Base-by-base conservation (phyloP, 495 filamentous ascomycete genomes). In the Penicillium verhagenii region DNA sequence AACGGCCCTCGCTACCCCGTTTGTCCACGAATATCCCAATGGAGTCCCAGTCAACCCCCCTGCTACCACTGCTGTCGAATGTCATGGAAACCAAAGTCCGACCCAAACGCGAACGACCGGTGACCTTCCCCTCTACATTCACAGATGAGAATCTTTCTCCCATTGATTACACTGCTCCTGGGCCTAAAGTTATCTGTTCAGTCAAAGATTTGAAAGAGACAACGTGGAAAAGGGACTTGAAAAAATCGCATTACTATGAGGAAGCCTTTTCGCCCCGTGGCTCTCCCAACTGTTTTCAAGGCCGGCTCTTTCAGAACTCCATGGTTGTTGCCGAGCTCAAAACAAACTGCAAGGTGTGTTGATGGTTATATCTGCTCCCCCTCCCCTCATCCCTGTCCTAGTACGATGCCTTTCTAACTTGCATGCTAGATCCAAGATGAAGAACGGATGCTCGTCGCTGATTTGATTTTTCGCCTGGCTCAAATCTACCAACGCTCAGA, bases 261-360 rank as follows among this genome's bases (percentile, higher is more conserved):
- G 85, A 86, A 19, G 72, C 73, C 14, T 87, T 90, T 58, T 72
- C 73, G 7, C 64, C 77, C 45, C 80, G 83, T 53, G 80, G 82
- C 52, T 66, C 71, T 3, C 62, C 66, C 50, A 61, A 72, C n/a
- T 74, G 80, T 9, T 78, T 82, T 9, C 75, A 75, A 52, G 82
- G 88, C 40, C 77, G 82, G 25, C 71, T 90, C 19, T 67, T 70
- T 14, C 82, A 81, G 54, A 82, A 92, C 55, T 85, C 89, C 16
- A 76, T 88, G 48, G 81, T 96, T 50, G 79, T 89, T 51, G 89
- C 86, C 31, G 91, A 96, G 66, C 69, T 97, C 26, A 86, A 83
- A 63, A 90, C 90, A n/a, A 96, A 94, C 66, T 82, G 84, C 31
- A 88, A 86, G 66, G 91, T 92, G 76, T 60, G 86, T 73, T 23